Evolutionary conservation across 2,329 filamentous ascomycete genomes (phyloP).

Genomic region (Trichoderma sp.): DNA sequence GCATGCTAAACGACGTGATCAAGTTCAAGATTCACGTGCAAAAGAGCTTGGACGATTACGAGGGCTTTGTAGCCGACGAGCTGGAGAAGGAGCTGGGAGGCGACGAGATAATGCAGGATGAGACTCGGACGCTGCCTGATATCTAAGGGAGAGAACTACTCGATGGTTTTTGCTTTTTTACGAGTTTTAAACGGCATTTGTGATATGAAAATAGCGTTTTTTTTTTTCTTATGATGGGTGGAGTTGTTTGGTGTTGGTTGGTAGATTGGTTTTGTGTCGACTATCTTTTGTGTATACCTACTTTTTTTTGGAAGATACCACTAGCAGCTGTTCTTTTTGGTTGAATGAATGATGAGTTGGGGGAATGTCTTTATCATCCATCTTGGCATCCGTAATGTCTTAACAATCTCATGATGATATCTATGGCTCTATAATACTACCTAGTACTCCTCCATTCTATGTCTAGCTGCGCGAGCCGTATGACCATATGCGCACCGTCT

Average conservation of each 20-base stretch:
- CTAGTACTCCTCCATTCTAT: background rate
- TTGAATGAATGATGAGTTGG: slow-evolving; percentile 7
- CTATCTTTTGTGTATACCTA: background rate
- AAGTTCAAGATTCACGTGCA: slow-evolving; percentile 98
- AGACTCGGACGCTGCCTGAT: slow-evolving; percentile 48
- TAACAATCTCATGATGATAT: no score
- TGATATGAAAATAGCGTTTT: background rate
- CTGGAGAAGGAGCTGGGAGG: slow-evolving; percentile 80
- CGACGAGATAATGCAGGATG: slow-evolving; percentile 53
- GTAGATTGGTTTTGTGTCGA: background rate
- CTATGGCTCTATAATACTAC: no score
- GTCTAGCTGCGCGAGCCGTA: background rate
- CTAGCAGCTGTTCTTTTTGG: background rate
- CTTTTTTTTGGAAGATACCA: slow-evolving; percentile 13
- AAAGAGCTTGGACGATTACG: slow-evolving; percentile 88
- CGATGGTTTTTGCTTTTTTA: background rate
- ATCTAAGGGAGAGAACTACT: background rate
- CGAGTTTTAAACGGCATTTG: background rate
- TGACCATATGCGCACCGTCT: background rate
- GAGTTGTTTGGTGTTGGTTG: slow-evolving; percentile 18
- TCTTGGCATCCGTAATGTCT: no score
- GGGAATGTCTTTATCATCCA: background rate
- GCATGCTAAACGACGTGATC: slow-evolving; percentile 94
- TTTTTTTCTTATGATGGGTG: slow-evolving; percentile 30
- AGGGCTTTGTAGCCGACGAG: slow-evolving; percentile 89